A percentile compares a stretch with the other conserved stretches of the same genome.
These are phyloP conservation scores for Monilinia polystroma DNA, from an alignment of 2,329 filamentous ascomycete genomes.

Conservation along the genomic window DNA sequence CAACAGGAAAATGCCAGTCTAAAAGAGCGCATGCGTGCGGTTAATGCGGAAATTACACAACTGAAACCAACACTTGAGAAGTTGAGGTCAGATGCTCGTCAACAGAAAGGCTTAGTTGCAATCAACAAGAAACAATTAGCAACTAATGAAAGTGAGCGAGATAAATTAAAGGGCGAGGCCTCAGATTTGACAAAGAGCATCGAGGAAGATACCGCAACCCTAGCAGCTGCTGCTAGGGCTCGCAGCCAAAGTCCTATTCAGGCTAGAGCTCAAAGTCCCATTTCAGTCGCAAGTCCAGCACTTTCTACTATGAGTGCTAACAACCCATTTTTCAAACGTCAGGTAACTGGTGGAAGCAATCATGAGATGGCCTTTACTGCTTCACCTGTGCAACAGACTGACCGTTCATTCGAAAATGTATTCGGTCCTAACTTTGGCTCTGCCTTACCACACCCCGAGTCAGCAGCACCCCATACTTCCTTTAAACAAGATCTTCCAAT, in stretches of 20 bases:
- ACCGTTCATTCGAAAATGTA: constrained; percentile 79
- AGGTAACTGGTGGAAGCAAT: constrained; percentile 50
- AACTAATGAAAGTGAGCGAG: constrained; percentile 83
- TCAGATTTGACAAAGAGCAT: constrained; percentile 64
- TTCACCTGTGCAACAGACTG: constrained; percentile 47
- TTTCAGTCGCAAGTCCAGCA: constrained; percentile 66
- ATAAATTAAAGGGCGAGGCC: constrained; percentile 80
- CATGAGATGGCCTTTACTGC: constrained; percentile 47
- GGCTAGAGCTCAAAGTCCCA: constrained; percentile 41
- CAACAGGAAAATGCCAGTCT: constrained; percentile 83
- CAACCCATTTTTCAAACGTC: constrained; percentile 89
- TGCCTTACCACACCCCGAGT: constrained; percentile 43
- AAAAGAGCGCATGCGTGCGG: constrained; percentile 81
- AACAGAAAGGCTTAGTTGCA: constrained; percentile 93
- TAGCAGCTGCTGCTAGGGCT: constrained; percentile 46
- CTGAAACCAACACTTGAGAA: constrained; percentile 92
- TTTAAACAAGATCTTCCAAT: constrained; percentile 52
- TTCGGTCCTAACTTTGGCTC: constrained; percentile 69
- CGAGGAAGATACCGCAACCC: constrained; percentile 57
- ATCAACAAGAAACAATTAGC: constrained; percentile 98
- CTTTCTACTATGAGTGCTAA: constrained; percentile 71
- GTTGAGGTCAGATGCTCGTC: constrained; percentile 83
- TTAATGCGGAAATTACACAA: constrained; percentile 79
- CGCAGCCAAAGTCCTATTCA: constrained; percentile 25
- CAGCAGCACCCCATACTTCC: constrained; percentile 52